Conservation (phyloP, 2,329 filamentous ascomycete genomes). For the Canariomyces notabilis region DNA sequence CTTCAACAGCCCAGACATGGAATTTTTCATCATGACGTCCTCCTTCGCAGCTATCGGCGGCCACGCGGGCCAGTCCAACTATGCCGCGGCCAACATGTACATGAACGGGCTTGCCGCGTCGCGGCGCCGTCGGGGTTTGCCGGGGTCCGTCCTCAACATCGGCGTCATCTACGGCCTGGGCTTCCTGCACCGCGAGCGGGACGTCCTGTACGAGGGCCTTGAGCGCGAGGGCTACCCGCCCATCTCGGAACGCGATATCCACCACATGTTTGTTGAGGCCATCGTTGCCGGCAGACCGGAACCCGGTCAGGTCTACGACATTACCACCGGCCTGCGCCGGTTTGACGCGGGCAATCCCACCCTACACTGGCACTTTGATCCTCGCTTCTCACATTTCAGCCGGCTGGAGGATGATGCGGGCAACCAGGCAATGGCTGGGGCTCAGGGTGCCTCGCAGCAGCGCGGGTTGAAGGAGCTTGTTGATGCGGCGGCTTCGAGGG, state of each 20-base stretch:
- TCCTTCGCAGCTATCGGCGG: conserved; percentile 42
- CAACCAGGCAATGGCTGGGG: neutral
- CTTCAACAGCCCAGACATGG: conserved; percentile 32
- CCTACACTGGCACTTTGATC: conserved; percentile 41
- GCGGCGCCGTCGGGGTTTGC: conserved; percentile 33
- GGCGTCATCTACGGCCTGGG: conserved; percentile 43
- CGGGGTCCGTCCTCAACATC: conserved; percentile 39
- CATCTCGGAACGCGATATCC: conserved; percentile 46
- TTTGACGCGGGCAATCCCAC: conserved; percentile 30
- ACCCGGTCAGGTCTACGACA: conserved; percentile 27
- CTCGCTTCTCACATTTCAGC: conserved; percentile 39
- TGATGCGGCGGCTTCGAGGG: conserved; percentile 17
- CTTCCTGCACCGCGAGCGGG: conserved; percentile 38
- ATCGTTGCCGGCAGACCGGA: conserved; percentile 38
- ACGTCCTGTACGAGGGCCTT: conserved; percentile 35
- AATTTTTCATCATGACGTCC: conserved; percentile 45
- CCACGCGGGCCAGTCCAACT: conserved; percentile 41
- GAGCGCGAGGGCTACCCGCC: conserved; percentile 42
- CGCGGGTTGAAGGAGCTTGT: conserved; percentile 30
- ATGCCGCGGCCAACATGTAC: conserved; percentile 43
- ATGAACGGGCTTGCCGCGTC: conserved; percentile 40
- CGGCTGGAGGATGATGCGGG: conserved; percentile 17
- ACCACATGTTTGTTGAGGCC: conserved; percentile 49
- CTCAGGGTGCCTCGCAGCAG: neutral
- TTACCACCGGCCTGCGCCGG: conserved; percentile 39